Percentiles rank a stretch among this genome's conserved stretches.
Conservation (phyloP, 805 yeast species). For the Zygosaccharomyces bisporus region DNA sequence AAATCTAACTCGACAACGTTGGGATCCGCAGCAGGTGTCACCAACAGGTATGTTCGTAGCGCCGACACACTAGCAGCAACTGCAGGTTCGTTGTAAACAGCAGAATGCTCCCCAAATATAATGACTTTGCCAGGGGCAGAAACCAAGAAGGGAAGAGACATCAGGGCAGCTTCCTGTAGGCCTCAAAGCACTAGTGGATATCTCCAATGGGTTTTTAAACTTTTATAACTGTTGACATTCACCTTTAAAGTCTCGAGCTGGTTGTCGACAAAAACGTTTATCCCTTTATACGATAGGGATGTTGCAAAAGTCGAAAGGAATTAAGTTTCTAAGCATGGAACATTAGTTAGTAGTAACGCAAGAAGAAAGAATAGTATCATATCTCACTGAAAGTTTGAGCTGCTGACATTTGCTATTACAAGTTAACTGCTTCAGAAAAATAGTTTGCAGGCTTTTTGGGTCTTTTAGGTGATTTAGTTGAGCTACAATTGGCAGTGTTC, state of each 20-base stretch:
- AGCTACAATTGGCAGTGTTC: neutral
- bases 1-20: constrained; percentile 61
- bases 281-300: neutral
- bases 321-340: neutral
- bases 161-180: neutral
- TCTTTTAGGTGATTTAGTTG: neutral
- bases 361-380: neutral
- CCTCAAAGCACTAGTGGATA: neutral
- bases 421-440: neutral
- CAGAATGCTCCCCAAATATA: constrained; percentile 95
- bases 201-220: neutral
- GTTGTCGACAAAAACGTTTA: neutral
- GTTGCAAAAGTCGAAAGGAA: neutral
- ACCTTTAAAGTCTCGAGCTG: neutral
- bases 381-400: neutral
- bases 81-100: constrained; percentile 89
- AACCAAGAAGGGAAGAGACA: constrained; percentile 56
- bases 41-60: constrained; percentile 75
- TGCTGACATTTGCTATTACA: neutral
- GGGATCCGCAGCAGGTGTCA: constrained; percentile 41
- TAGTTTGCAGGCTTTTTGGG: neutral
- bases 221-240: neutral
- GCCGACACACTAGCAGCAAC: constrained; percentile 87
- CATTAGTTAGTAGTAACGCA: neutral
- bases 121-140: constrained; percentile 98